Conservation (phyloP, 2,329 filamentous ascomycete species). For the Penicillium sp. region DNA sequence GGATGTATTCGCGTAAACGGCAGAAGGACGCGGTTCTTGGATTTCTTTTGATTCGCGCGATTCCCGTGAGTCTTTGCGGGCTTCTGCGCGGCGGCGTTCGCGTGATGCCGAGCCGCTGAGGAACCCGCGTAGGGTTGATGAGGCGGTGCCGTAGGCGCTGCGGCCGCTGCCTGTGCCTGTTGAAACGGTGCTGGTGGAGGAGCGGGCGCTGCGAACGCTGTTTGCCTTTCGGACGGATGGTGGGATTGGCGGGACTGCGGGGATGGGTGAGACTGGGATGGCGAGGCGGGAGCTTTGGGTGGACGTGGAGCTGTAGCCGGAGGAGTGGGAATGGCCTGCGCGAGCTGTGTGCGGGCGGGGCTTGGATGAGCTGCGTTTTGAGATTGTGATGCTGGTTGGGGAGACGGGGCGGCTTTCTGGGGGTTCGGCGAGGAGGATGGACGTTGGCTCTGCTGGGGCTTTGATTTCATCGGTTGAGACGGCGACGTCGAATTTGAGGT, state of each 20-base stretch:
- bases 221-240: slow-evolving; percentile 28
- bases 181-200: slow-evolving; percentile 37
- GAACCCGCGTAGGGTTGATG: slow-evolving; percentile 40
- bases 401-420: slow-evolving; percentile 16
- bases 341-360: slow-evolving; percentile 31
- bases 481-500: slow-evolving; percentile 39
- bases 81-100: slow-evolving; percentile 32
- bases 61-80: neutral
- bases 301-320: slow-evolving; percentile 24
- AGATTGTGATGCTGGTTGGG: slow-evolving; percentile 9
- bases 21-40: slow-evolving; percentile 20
- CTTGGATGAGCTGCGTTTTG: slow-evolving; percentile 19
- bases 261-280: slow-evolving; percentile 35
- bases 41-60: neutral
- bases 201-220: slow-evolving; percentile 41
- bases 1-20: slow-evolving; percentile 33
- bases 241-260: slow-evolving; percentile 35
- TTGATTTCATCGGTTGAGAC: slow-evolving; percentile 32
- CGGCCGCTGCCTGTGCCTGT: slow-evolving; percentile 38
- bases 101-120: slow-evolving; percentile 32
- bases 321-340: slow-evolving; percentile 22
- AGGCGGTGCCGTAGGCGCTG: slow-evolving; percentile 37
- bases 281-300: slow-evolving; percentile 28
- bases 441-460: slow-evolving; percentile 17
- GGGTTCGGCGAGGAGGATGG: slow-evolving; percentile 16